Evolutionary conservation across 2,329 filamentous ascomycete species (phyloP).

Genomic region (Ophiostoma piceae): DNA sequence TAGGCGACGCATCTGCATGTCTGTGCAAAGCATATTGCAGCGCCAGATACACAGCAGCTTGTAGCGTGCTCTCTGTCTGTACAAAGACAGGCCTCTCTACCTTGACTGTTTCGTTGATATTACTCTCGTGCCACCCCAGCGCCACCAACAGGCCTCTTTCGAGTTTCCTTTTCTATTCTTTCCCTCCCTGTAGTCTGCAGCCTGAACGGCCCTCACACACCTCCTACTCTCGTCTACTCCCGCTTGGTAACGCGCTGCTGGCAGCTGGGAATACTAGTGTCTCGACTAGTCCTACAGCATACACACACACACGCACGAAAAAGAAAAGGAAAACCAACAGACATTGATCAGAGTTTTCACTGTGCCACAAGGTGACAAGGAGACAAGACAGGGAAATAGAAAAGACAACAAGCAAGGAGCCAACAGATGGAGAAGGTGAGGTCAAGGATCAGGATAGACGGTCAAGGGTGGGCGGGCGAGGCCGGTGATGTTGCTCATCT

Average conservation of each 20-base stretch:
- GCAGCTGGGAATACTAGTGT: not conserved
- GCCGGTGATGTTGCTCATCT: not conserved
- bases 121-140: not conserved
- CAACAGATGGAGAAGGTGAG: not conserved
- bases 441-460: not conserved
- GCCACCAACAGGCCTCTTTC: not conserved
- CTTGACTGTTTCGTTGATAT: slow-evolving; percentile 6
- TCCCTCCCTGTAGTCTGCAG: not conserved
- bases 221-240: not conserved
- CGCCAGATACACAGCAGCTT: not conserved
- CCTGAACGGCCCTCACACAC: not conserved
- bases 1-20: not conserved
- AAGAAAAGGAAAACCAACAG: slow-evolving; percentile 1
- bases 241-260: not conserved
- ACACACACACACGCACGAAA: not conserved
- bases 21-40: not conserved
- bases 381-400: no score
- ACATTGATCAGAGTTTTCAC: slow-evolving; percentile 6
- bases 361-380: not conserved
- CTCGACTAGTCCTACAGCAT: not conserved
- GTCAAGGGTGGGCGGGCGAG: not conserved
- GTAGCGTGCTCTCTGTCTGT: not conserved
- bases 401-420: not conserved
- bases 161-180: not conserved
- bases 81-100: not conserved